Base-by-base conservation (phyloP, 1,139 yeast genomes). In the Saccharomyces hybrid region DNA sequence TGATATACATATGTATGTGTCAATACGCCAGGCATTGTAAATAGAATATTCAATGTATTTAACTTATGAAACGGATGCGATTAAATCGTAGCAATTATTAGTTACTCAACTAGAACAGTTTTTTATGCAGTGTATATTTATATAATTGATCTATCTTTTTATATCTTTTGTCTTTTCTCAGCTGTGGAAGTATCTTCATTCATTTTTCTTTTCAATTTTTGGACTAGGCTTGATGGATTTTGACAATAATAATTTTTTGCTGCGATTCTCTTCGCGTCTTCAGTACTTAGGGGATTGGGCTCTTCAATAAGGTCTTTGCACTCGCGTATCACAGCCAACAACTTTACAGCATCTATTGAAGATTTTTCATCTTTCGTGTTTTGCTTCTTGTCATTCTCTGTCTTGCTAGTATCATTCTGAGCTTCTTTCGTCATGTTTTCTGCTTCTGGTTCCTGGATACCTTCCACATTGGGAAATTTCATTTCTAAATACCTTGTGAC, bases 401-500 rank as follows among this genome's bases (percentile, higher is more conserved):
- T 56, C 26, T 57, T 63, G 8, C 53, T 55, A 7, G 49, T 50
- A 19, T 54, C 49, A 7, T 29, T 38, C 9, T 53, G 52, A 7
- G 49, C 31, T 28, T 46, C 48, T 25, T 46, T 26, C 19, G 48
- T 46, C 38, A 52, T 16, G 29, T 53, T 58, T 38, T 53, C 55
- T 11, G 50, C 3, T 23, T 13, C 48, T 9, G 41, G 27, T 13
- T 51, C 48, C 44, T 58, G 54, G 48, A 66, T 70, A 49, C 58
- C 60, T 42, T 65, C 68, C 46, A 61, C 60, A 42, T 53, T 54
- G 47, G 68, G 60, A 63, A 77, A 83, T 68, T 86, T 86, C 62
- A 76, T 73, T 55, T 78, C 78, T 59, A 91, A 71, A 69, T 93
- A 93, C 60, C 80, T 75, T 55, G 79, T 81, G 0, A 87, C 80